A percentile compares a stretch with the other conserved stretches of the same genome.
Evolutionary conservation across 2,329 filamentous ascomycete species (phyloP).

Genomic region (Fusarium tricinctum): DNA sequence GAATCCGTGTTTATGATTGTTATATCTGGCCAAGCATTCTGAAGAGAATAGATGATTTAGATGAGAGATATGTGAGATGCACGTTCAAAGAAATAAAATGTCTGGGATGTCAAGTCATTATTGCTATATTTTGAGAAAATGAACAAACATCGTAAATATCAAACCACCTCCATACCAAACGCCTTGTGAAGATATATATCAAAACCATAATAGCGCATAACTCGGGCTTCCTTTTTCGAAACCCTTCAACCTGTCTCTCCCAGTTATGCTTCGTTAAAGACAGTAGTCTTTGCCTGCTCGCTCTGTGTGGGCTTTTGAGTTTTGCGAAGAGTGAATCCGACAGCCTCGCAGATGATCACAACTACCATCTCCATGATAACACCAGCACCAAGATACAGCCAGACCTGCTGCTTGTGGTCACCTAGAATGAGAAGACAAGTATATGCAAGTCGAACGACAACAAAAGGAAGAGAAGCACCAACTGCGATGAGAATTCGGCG

Average conservation of each 20-base stretch:
- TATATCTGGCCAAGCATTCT: conserved; percentile 13
- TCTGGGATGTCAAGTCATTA: conserved; percentile 28
- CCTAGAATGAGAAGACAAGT: conserved; percentile 51
- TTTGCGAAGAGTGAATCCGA: conserved; percentile 52
- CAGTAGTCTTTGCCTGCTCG: conserved; percentile 15
- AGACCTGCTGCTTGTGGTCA: conserved; percentile 46
- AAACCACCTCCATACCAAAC: conserved; percentile 3
- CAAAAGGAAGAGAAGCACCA: conserved; percentile 53
- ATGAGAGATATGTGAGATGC: conserved; percentile 12
- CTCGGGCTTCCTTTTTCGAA: neutral
- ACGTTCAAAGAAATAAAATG: conserved; percentile 18
- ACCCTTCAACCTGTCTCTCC: neutral
- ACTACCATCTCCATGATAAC: conserved; percentile 55
- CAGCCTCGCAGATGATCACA: conserved; percentile 49
- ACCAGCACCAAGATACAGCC: conserved; percentile 52
- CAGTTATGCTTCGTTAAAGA: neutral
- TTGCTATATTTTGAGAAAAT: conserved; percentile 17
- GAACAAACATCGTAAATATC: neutral
- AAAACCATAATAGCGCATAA: neutral
- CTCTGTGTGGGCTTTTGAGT: conserved; percentile 25
- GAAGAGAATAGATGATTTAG: conserved; percentile 20
- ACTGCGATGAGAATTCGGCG: conserved; percentile 65
- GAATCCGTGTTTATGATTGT: neutral
- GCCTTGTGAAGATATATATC: neutral
- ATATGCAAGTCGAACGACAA: conserved; percentile 53